Base-by-base conservation (phyloP, 2,329 filamentous ascomycete genomes). In the Aspergillus carbonarius region DNA sequence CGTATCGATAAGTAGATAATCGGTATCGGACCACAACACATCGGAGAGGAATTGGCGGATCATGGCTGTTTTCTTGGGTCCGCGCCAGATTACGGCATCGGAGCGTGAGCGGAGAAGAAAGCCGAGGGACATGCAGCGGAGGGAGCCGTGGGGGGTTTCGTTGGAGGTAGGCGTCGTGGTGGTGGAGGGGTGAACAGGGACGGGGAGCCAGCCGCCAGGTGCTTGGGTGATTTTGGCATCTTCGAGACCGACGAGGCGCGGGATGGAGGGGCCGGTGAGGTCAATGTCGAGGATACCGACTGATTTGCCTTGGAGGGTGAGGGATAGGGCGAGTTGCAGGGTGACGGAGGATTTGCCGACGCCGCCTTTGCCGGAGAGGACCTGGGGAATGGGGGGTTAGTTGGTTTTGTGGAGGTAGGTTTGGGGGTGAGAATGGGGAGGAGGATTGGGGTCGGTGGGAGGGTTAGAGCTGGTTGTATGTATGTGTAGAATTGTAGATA, bases 21-120 rank as follows among this genome's bases (percentile, higher is more conserved):
- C 93, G n/a, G 91, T 85, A 23, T 88, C 84, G 0, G 81, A 84
- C 95, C 95, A 98, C 30, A 91, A 82, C 4, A 97, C 93, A 70
- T 97, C 93, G 1, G 90, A 89, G 27, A 99, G 81, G 72, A 99
- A 99, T 74, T 99, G 95, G 40, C 93, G 87, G 59, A 99, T 92
- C 95, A 99, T 99, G 52, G 95, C 95, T 4, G 95, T 99, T 80
- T 99, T 99, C 78, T 99, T 99, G 2, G 95, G 95, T 0, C 95
- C 95, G 54, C 95, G 86, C 95, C 95, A 99, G 39, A 99, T 95
- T 0, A 99, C 93, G 0, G 95, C 93, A 68, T 97, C 92, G 62
- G 90, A 91, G 67, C 93, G 83, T 61, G 87, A 85, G 3, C 88
- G 87, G 5, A 99, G 83, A 6, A 99, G 83, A 69, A 99, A 98